Base-by-base conservation (phyloP, 2,329 filamentous ascomycete species). In the Botrytis pseudocinerea region DNA sequence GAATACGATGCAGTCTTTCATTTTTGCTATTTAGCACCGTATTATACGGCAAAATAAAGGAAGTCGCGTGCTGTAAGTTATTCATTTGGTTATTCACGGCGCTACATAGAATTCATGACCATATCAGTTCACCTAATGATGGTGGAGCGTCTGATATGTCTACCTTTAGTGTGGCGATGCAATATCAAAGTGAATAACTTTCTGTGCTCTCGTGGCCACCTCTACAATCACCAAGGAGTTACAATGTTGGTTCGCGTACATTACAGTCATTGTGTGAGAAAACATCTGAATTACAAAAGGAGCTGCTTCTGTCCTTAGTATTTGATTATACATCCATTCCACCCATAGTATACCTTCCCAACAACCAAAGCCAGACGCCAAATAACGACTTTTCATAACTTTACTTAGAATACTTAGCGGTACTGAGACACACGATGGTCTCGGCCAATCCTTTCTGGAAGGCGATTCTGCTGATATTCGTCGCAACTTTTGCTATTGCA, bases 401-500 rank as follows among this genome's bases (percentile, higher is more conserved):
- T 10, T 18, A 44, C 35, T 16, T 20, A 22, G 5, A 4, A 42
- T 42, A 68, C 9, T 42, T 25, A 14, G 20, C 46, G 18, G 14
- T 57, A 9, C 48, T n/a, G 12, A 20, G 18, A 32, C 20, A 57
- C 18, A 68, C 40, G 48, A 42, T 57, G 48, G n/a, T 68, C 6
- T 68, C 65, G 22, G 54, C 35, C 22, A 42, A 25, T 22, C 25
- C 38, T 38, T 25, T 68, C 16, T 28, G 38, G 65, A 57, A 68
- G n/a, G 48, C 65, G 4, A 44, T 68, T 42, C 5, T 68, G 18
- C 38, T 68, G 12, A 68, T 68, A 9, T 68, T 68, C 35, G 54
- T 54, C n/a, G 54, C 59, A 63, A 63, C 68, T 8, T 48, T 70
- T 38, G 40, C 59, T 25, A 35, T 63, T 70, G 68, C 54, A 62